Conservation (phyloP, 345 rosid species). For the Physaria fendleri region DNA sequence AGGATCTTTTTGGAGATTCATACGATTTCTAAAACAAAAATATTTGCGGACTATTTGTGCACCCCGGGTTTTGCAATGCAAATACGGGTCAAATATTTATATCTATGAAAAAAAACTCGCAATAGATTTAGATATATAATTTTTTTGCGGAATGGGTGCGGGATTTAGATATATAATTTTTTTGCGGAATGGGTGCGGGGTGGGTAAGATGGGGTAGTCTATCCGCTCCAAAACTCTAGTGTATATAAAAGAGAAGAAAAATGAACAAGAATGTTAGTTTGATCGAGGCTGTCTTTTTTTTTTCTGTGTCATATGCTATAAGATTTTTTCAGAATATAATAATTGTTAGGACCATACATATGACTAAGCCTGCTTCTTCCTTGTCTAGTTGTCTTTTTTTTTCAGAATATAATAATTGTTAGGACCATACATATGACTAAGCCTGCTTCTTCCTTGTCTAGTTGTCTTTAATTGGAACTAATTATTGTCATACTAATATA, state of each 20-base stretch:
- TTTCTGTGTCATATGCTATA: not conserved
- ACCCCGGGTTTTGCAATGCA: too few relatives aligned
- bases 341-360: constrained; percentile 1
- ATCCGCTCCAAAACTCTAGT: too few relatives aligned
- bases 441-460: not conserved
- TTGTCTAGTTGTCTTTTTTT: not conserved
- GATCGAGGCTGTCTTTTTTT: constrained; percentile 10
- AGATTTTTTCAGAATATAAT: not conserved
- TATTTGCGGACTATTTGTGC: too few relatives aligned
- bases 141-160: too few relatives aligned
- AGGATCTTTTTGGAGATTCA: too few relatives aligned
- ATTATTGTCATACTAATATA: not conserved
- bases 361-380: not conserved
- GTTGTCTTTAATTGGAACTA: not conserved
- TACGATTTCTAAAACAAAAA: too few relatives aligned
- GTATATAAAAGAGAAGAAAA: not conserved
- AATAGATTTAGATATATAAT: too few relatives aligned
- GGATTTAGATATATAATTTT: too few relatives aligned
- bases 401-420: not conserved
- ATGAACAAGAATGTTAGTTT: constrained; percentile 19
- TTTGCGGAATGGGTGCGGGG: too few relatives aligned
- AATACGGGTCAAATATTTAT: too few relatives aligned
- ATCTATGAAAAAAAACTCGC: too few relatives aligned
- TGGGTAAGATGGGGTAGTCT: too few relatives aligned
- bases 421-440: not conserved